A percentile compares a stretch with the other conserved stretches of the same genome.
These are phyloP conservation scores for Gardenia jasminoides DNA, from an alignment of 257 asterid species.

Conservation along the genomic window DNA sequence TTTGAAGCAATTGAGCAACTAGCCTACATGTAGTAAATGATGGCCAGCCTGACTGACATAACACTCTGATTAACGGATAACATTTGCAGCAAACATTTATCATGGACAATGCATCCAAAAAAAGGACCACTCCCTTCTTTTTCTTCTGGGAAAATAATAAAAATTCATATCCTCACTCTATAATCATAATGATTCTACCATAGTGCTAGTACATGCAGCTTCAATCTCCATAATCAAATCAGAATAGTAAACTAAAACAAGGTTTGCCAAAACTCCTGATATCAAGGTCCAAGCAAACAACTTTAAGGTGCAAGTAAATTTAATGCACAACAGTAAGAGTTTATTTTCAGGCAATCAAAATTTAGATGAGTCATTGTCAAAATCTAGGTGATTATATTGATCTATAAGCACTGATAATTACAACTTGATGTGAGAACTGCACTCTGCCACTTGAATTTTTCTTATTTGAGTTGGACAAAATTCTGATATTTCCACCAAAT, in stretches of 20 bases:
- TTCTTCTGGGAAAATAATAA: not conserved
- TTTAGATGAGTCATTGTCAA: not conserved
- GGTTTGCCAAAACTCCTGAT: not conserved
- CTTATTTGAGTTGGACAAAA: not conserved
- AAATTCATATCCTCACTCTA: not conserved
- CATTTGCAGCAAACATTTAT: not conserved
- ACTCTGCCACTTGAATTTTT: not conserved
- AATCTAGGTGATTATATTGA: not conserved
- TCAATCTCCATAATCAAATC: not conserved
- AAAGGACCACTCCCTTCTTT: not conserved
- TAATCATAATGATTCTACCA: no score
- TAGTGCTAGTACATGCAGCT: not conserved
- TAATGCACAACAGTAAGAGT: not conserved
- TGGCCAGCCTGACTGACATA: not conserved
- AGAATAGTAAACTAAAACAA: not conserved
- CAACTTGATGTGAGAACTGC: not conserved
- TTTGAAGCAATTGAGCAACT: not conserved
- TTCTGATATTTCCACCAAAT: conserved; percentile 4
- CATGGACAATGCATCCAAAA: not conserved
- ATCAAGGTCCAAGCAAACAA: not conserved
- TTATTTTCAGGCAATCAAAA: not conserved
- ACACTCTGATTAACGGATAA: not conserved
- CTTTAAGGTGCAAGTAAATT: not conserved
- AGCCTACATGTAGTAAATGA: not conserved
- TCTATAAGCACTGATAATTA: not conserved